A percentile compares a stretch with the other conserved stretches of the same genome.
These are phyloP conservation scores for Aspergillus neoniger DNA, from an alignment of 2,329 filamentous ascomycete species.

Conservation along the genomic window DNA sequence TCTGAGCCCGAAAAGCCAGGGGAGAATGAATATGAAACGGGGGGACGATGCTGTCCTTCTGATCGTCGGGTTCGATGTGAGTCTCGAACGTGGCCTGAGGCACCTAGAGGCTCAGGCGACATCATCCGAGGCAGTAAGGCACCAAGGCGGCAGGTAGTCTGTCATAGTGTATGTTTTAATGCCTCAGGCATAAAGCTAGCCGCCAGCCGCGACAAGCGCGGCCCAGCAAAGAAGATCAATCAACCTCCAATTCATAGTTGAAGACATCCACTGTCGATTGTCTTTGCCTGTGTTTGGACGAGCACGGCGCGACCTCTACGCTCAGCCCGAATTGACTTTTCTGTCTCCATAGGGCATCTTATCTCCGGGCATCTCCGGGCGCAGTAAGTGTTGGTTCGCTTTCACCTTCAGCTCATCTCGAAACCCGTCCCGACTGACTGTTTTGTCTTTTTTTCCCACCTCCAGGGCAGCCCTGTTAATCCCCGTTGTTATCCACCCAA, in stretches of 20 bases:
- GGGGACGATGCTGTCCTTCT: conserved; percentile 25
- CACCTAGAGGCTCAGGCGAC: neutral
- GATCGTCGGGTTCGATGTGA: conserved; percentile 33
- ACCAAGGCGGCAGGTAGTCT: neutral
- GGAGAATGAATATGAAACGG: conserved; percentile 19
- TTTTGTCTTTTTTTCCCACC: conserved; percentile 19
- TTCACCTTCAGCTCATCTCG: conserved; percentile 1
- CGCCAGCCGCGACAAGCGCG: conserved; percentile 24
- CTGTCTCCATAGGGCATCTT: conserved; percentile 1
- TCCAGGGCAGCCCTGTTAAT: conserved; percentile 28
- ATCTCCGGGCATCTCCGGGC: conserved; percentile 23
- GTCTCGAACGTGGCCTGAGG: conserved; percentile 32
- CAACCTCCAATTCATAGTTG: neutral
- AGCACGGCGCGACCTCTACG: neutral
- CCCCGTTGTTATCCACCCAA: conserved; percentile 21
- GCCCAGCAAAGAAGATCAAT: neutral
- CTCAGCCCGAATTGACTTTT: conserved; percentile 8
- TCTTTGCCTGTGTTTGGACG: conserved; percentile 7
- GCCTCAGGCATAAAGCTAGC: conserved; percentile 12
- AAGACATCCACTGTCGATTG: neutral
- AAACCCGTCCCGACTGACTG: conserved; percentile 9
- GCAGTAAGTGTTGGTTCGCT: conserved; percentile 24
- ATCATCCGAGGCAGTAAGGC: neutral
- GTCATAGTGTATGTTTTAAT: neutral
- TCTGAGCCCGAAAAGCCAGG: conserved; percentile 11